Percentiles rank a stretch among this genome's conserved stretches.
These are phyloP conservation scores for Umbelopsis ramanniana DNA, from an alignment of 192 early-diverging fungal species.

Conservation along the genomic window DNA sequence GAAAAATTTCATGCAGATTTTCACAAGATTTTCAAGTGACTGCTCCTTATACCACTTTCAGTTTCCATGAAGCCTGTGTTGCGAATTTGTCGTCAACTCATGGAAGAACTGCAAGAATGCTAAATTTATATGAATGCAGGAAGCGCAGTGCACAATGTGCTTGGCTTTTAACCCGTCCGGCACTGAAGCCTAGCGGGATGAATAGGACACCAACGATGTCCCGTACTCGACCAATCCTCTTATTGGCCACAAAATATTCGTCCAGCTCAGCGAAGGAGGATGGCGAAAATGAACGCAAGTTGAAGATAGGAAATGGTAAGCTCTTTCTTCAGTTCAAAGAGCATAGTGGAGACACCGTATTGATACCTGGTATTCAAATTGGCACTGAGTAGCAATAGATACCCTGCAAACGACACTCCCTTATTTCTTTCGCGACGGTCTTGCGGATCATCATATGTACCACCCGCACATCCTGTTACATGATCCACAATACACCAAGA, in stretches of 20 bases:
- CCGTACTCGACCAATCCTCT: background rate
- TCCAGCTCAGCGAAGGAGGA: background rate
- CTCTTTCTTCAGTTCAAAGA: background rate
- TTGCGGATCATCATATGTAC: constrained; percentile 52
- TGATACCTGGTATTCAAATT: background rate
- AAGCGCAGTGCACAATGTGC: constrained; percentile 3
- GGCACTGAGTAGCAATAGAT: constrained; percentile 50
- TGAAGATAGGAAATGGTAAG: background rate
- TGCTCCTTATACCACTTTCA: background rate
- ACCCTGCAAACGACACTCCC: constrained; percentile 54
- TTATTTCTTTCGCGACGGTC: constrained; percentile 53
- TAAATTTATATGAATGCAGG: constrained; percentile 1
- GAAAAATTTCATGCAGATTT: too few species aligned
- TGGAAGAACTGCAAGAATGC: background rate
- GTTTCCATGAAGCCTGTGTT: background rate
- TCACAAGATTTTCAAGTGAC: background rate
- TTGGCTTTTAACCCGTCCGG: background rate
- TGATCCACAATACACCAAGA: constrained; percentile 58
- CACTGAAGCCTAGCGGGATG: background rate
- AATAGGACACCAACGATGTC: background rate
- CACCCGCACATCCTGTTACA: constrained; percentile 51
- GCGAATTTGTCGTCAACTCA: background rate
- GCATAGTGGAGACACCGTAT: background rate
- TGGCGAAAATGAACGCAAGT: background rate
- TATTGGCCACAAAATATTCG: background rate